phyloP scores from a whole-genome alignment of 108 stramenopile genomes.

The Nitzschia sp. region DNA sequence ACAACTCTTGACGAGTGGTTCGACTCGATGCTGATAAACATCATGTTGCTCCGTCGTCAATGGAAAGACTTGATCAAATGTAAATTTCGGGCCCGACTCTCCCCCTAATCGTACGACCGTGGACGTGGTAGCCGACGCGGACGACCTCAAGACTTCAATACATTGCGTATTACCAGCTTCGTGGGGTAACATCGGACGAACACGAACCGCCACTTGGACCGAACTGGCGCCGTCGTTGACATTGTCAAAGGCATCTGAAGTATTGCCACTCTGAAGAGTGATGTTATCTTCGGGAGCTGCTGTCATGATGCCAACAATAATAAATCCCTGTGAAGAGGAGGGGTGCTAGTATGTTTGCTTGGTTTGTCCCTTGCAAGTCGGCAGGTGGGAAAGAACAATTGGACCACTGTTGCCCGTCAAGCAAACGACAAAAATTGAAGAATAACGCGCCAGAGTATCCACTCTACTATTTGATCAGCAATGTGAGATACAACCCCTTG shows the following conservation, averaged over 20 bases:
- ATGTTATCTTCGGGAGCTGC: no score
- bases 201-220: conserved; percentile 81
- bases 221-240: conserved; percentile 22
- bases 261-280: no score
- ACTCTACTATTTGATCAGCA: no score
- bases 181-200: conserved; percentile 72
- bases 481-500: no score
- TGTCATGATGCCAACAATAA: no score
- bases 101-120: conserved; percentile 46
- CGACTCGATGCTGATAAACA: conserved; percentile 52
- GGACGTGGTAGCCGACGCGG: not conserved
- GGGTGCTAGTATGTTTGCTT: no score
- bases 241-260: not conserved
- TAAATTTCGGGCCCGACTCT: conserved; percentile 51
- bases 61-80: conserved; percentile 71
- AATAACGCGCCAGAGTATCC: no score
- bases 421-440: no score
- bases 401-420: no score
- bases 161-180: conserved; percentile 66
- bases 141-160: conserved; percentile 48
- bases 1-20: conserved; percentile 63
- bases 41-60: conserved; percentile 47
- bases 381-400: no score
- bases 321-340: no score
- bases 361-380: no score